Evolutionary conservation across 2,329 filamentous ascomycete species (phyloP), one percentile per base, ranked within the genome.

Genomic region (Anthostomella pinea): DNA sequence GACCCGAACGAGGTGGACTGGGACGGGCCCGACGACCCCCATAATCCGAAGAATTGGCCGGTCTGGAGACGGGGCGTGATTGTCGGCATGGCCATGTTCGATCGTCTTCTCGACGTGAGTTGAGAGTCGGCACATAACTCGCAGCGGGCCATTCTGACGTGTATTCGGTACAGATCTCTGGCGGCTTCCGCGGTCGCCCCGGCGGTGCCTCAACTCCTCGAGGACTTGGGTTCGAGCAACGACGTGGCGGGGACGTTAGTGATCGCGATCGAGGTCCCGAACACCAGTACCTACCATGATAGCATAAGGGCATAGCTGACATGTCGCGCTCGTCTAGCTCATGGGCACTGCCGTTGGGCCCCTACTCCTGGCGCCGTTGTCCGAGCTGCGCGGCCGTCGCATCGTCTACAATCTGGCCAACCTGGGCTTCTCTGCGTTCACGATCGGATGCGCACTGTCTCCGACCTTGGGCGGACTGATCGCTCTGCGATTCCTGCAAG

Each of bases 1-100:
- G n/a, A n/a, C n/a, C n/a, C n/a, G n/a, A n/a, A n/a, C n/a, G n/a
- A n/a, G n/a, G 69, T 80, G 15, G 75, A 73, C 16, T 79, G 76
- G 77, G 74, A 79, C 5, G 52, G 64, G 20, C 72, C 75, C 51
- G 65, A 72, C 34, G 76, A 81, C 49, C 73, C 73, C 1, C 58
- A 63, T 4, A 75, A 75, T 56, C 77, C 77, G 1, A 66, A 75
- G 45, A 79, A 80, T 56, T 79, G 79, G 62, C 45, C 69, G 2
- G 53, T 46, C n/a, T 54, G 55, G 15, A 72, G 69, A 49, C 81
- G 79, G 62, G 82, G 77, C 77, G 54, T 68, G 13, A 69, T 73
- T 22, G 70, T 73, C 6, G 54, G 67, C 25, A 66, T 78, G 13
- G 67, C 82, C n/a, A n/a, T n/a, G n/a, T n/a, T 72, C 77, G 0